Evolutionary conservation across 371 early-diverging fungal genomes (phyloP), one percentile per base, ranked within the genome.

Genomic region (Haplosporangium sp.): DNA sequence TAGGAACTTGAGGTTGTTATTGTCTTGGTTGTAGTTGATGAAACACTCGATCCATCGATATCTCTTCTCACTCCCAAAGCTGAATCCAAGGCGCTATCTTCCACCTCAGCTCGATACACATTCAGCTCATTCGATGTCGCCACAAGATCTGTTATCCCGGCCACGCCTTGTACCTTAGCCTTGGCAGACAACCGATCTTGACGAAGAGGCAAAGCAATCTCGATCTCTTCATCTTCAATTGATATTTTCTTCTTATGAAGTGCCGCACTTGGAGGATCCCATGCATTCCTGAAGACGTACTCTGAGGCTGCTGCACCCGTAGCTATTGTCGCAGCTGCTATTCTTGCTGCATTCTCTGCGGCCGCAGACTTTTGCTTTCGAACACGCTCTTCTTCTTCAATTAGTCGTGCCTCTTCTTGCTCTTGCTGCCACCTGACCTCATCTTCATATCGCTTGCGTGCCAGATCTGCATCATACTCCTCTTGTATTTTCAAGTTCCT

Each of bases 281-380:
- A 79, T 0, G 79, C 79, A n/a, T 79, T 79, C 44, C 79, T 69
- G 42, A 79, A 79, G 37, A 47, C 64, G 45, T 79, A 79, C n/a
- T 42, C 44, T 42, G 44, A 42, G 44, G 44, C 27, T 27, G 27
- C 27, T 27, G 27, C 27, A 27, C 27, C 27, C 27, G 27, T 27
- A 27, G 27, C 27, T 27, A 27, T 27, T 27, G 27, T 27, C 27
- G 27, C 27, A 27, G 27, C 27, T 27, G 27, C 27, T 27, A 27
- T 27, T 1, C 27, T 15, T 47, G 13, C 47, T 47, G 9, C 47
- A 47, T 9, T 15, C 15, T 13, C 15, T 27, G 13, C 27, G 68
- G 57, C 50, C 64, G 39, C 17, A 59, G 61, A 11, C 68, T 65
- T 61, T 2, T 58, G 1, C 37, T 71, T 74, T n/a, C 71, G 74